Conservation (phyloP, 805 yeast species). For the Cyberlindnera lachancei region DNA sequence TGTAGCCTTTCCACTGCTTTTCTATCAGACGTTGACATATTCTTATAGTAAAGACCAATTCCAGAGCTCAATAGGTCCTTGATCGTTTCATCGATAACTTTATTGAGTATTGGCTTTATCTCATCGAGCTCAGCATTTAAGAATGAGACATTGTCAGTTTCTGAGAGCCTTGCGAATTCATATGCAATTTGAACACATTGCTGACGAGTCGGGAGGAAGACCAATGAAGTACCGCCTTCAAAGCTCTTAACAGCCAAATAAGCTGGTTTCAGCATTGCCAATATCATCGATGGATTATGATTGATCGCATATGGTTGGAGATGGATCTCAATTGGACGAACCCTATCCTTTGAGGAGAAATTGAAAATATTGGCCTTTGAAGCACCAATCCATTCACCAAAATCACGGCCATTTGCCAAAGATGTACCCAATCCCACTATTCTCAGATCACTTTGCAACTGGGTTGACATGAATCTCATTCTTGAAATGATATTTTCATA, state of each 20-base stretch:
- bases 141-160: slow-evolving; percentile 31
- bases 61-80: slow-evolving; percentile 44
- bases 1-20: slow-evolving; percentile 47
- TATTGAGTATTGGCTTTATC: slow-evolving; percentile 33
- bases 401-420: slow-evolving; percentile 65
- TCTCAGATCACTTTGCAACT: slow-evolving; percentile 50
- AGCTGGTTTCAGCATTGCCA: slow-evolving; percentile 43
- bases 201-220: slow-evolving; percentile 53
- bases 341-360: slow-evolving; percentile 57
- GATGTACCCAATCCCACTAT: slow-evolving; percentile 66
- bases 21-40: slow-evolving; percentile 50
- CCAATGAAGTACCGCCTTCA: slow-evolving; percentile 29
- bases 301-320: slow-evolving; percentile 39
- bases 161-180: slow-evolving; percentile 34
- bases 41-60: slow-evolving; percentile 53
- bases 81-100: slow-evolving; percentile 41
- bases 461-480: slow-evolving; percentile 61
- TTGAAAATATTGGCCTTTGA: slow-evolving; percentile 54
- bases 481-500: slow-evolving; percentile 72
- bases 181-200: slow-evolving; percentile 46
- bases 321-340: slow-evolving; percentile 48
- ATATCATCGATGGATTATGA: slow-evolving; percentile 46
- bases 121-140: slow-evolving; percentile 31
- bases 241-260: slow-evolving; percentile 33
- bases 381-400: slow-evolving; percentile 85